Base-by-base conservation (phyloP, 1,139 yeast genomes). In the Sporopachydermia cereana region DNA sequence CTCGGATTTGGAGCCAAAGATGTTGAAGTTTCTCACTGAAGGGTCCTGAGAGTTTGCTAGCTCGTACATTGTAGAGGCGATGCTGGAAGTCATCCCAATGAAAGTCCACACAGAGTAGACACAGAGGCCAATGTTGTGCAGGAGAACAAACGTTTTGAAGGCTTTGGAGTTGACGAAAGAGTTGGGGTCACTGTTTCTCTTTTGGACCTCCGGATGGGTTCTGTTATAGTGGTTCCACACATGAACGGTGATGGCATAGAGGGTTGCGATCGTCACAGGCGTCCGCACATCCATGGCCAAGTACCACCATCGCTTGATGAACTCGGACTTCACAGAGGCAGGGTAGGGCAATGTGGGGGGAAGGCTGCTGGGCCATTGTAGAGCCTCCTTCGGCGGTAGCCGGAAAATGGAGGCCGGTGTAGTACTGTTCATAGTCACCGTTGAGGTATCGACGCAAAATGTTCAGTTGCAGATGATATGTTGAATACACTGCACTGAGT, bases 71-170 rank as follows among this genome's bases (percentile, higher is more conserved):
- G 60, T 54, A 36, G 54, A 51, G 47, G 66, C 59, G 53, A 79
- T 74, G 23, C 81, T 68, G 14, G 67, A 55, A 24, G 74, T 60
- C 79, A 80, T 79, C n/a, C 86, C 85, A 17, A 76, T 46, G 53
- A 79, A 79, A 3, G 88, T 79, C 86, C 86, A 80, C 27, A 75
- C 73, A 3, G 86, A 79, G 63, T 80, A 81, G 24, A 68, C 61
- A 57, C 86, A 80, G 43, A 81, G 71, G 43, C 74, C 72, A 20
- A 77, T 55, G 57, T 81, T 81, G 62, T 81, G 91, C 41, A 76
- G 54, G 20, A 80, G 59, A 17, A 81, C 86, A 49, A 80, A 69
- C 39, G 64, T 46, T 57, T 74, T 74, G 68, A 81, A 81, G 25
- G 62, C 43, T 2, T 53, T 48, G 17, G 72, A 66, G 43, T 64